A percentile compares a stretch with the other conserved stretches of the same genome.
These are phyloP conservation scores for Drechslera avenae DNA, from an alignment of 2,329 filamentous ascomycete genomes.

Conservation along the genomic window DNA sequence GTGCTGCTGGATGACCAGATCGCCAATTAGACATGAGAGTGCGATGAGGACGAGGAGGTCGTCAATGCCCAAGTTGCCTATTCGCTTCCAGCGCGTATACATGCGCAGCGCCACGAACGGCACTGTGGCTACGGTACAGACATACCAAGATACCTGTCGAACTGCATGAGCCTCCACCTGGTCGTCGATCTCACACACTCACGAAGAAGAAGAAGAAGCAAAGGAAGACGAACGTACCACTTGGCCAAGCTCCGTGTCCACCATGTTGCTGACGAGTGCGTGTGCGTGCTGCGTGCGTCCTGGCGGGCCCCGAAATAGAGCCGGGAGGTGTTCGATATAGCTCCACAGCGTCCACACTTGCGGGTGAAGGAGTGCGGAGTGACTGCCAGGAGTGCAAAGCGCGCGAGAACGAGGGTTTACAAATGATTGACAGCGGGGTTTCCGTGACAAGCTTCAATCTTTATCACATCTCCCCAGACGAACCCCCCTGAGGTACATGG, in stretches of 20 bases:
- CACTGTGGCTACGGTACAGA: constrained; percentile 37
- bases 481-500: constrained; percentile 1
- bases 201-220: not conserved
- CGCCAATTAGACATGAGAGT: constrained; percentile 36
- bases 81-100: constrained; percentile 34
- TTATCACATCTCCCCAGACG: constrained; percentile 5
- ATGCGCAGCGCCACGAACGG: constrained; percentile 39
- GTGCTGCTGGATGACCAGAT: constrained; percentile 32
- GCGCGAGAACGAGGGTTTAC: not conserved
- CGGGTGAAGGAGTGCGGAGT: not conserved
- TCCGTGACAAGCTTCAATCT: constrained; percentile 6
- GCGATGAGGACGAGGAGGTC: constrained; percentile 41
- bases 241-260: constrained; percentile 22
- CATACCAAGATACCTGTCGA: constrained; percentile 42
- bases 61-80: constrained; percentile 37
- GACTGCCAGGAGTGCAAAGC: not conserved
- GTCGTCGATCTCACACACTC: not conserved
- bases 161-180: constrained; percentile 6
- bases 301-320: constrained; percentile 5
- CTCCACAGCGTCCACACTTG: not conserved
- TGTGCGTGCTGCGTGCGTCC: not conserved
- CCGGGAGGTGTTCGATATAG: constrained; percentile 5
- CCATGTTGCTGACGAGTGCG: constrained; percentile 13
- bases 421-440: constrained; percentile 1
- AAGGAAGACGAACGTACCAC: constrained; percentile 23